phyloP scores from a whole-genome alignment of 2,329 filamentous ascomycete genomes.

The Verticillium alfalfae region DNA sequence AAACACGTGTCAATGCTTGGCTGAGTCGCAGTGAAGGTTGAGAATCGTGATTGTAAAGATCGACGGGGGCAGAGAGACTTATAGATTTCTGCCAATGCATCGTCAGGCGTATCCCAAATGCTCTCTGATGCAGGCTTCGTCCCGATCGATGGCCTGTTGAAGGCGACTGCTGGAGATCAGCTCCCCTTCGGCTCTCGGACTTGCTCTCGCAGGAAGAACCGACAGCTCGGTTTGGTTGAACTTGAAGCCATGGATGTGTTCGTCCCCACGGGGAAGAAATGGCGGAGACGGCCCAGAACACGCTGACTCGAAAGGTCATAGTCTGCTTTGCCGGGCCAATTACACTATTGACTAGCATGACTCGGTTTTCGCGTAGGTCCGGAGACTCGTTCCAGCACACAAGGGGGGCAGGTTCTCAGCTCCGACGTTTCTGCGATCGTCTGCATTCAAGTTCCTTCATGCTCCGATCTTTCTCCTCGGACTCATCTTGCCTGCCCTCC shows the following conservation, averaged over 20 bases:
- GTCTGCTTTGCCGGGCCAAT: not conserved
- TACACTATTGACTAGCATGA: not conserved
- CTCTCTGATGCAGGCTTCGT: not conserved
- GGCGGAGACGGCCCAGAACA: not conserved
- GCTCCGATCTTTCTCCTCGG: constrained; percentile 10
- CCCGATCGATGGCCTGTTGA: not conserved
- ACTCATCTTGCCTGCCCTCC: not conserved
- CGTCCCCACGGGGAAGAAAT: not conserved
- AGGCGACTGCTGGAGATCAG: not conserved
- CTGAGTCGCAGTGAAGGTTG: not conserved
- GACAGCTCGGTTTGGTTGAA: not conserved
- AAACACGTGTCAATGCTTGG: not conserved
- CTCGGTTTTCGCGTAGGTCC: not conserved
- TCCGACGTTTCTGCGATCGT: constrained; percentile 7
- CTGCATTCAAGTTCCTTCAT: not conserved
- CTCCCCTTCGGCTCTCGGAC: not conserved
- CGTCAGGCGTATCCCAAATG: not conserved
- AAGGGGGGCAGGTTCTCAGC: not conserved
- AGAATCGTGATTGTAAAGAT: not conserved
- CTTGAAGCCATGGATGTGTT: not conserved
- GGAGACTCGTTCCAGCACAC: not conserved
- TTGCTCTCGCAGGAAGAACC: not conserved
- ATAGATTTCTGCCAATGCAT: not conserved
- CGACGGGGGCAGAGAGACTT: not conserved
- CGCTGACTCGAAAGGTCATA: not conserved